Evolutionary conservation across 768 basidiomycete genomes (phyloP), one percentile per base, ranked within the genome.

Genomic region (Mycena indigotica): DNA sequence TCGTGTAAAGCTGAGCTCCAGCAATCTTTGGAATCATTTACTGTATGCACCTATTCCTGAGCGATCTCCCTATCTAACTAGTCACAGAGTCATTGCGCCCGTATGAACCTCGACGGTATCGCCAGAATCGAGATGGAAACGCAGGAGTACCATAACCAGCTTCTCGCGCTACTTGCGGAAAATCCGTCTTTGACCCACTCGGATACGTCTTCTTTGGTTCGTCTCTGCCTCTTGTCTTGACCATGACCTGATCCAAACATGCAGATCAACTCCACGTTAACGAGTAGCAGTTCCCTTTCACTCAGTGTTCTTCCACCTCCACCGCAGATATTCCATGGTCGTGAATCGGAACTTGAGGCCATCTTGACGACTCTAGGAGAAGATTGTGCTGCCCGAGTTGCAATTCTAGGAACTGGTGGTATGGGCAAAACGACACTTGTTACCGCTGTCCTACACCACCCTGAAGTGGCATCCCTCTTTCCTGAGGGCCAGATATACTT

Each of bases 341-440:
- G 56, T n/a, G 39, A 57, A 12, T 0, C 19, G 2, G 56, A 57
- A 24, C 40, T 51, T 3, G 5, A 51, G 3, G 16, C 24, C 5
- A 45, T 57, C 5, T 6, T 57, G 1, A 5, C 38, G 5, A 29
- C 28, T 24, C 50, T 57, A 19, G 26, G 3, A 3, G 28, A 32
- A 28, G 28, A 23, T 28, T 19, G 44, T 2, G 35, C 21, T 1
- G 39, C 56, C 13, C 40, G 39, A 2, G 44, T 56, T 23, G 55
- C 48, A 3, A 44, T 56, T n/a, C 49, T 56, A 0, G 55, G 55
- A 5, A 28, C 49, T 23, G 55, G 55, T 16, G 55, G 55, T 1
- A 56, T 56, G 55, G 55, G 55, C 1, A 56, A 56, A 32, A 56
- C 55, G 3, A 56, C 30, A 17, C 39, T 56, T 1, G 55, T 30